Evolutionary conservation across 2,329 filamentous ascomycete genomes (phyloP), one percentile per base, ranked within the genome.

Genomic region (Fusarium multiceps): DNA sequence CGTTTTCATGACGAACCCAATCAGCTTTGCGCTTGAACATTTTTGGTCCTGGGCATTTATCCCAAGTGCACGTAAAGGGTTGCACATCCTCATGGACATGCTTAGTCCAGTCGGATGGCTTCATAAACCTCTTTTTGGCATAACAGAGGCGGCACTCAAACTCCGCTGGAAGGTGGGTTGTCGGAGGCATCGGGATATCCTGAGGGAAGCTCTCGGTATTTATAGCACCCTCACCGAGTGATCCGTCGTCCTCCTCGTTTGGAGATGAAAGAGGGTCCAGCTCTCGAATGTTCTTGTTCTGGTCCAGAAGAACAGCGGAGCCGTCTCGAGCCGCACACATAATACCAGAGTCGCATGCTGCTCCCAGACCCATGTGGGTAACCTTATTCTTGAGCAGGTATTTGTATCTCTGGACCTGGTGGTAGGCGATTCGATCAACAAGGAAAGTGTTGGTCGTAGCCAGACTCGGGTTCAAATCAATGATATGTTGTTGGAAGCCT

Each of bases 31-130:
- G 89, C 81, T 97, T 97, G 84, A 97, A 98, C 37, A 93, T 94
- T 80, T 97, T 97, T 20, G 92, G 90, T 49, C 97, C 93, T 11
- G 88, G 87, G 77, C 94, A 97, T 53, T 89, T 86, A 4, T 92
- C 89, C 82, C 95, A 97, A 0, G 94, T 97, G 80, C 94, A 98
- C 5, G 93, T 97, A 73, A 97, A 97, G 1, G 94, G 94, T 77
- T 96, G 92, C 2, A 97, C 89, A 77, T 98, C 94, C 80, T 97
- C 94, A 73, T 97, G 93, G 1, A 98, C 93, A 76, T 98, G 94
- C 78, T 98, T 97, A 3, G 94, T 97, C 94, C 94, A 98, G 79
- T 98, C 94, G 0, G 94, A 97, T 18, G 94, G 94, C 79, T 97
- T 97, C 73, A 90, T 88, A 73, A 96, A 94, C 74, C 90, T 93